Evolutionary conservation across 2,329 filamentous ascomycete genomes (phyloP).

Genomic region (Aspergillus cejpii): DNA sequence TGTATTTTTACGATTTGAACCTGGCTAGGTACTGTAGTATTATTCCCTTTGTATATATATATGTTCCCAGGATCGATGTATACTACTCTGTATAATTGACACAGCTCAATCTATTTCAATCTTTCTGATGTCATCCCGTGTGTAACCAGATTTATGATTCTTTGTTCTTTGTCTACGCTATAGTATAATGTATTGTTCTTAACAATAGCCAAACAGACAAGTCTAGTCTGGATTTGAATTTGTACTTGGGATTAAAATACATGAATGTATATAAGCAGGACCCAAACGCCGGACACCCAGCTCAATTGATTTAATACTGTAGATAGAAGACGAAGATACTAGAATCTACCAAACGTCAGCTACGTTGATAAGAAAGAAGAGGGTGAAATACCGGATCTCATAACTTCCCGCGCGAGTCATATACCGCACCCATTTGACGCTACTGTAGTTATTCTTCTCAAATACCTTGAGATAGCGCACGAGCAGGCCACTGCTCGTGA

Average conservation of each 20-base stretch:
- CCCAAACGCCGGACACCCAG: slow-evolving; percentile 25
- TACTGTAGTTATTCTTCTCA: slow-evolving; percentile 98
- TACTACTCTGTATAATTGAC: too few species aligned
- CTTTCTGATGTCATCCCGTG: not conserved
- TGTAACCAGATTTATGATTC: not conserved
- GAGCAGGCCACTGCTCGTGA: slow-evolving; percentile 85
- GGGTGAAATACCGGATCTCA: slow-evolving; percentile 67
- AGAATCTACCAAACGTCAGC: slow-evolving; percentile 14
- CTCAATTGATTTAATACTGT: slow-evolving; percentile 11
- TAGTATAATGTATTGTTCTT: not conserved
- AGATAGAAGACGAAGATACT: slow-evolving; percentile 5
- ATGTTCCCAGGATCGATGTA: not conserved
- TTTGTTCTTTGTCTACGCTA: not conserved
- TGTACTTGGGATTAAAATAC: not conserved
- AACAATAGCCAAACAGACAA: not conserved
- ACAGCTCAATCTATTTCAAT: too few species aligned
- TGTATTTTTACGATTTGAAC: not conserved
- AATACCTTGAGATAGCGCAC: slow-evolving; percentile 97
- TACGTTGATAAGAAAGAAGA: slow-evolving; percentile 8
- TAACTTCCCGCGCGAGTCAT: slow-evolving; percentile 98
- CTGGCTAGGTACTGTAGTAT: too few species aligned
- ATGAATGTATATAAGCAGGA: too few species aligned
- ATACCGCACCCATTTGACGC: slow-evolving; percentile 98
- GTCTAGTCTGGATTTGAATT: too few species aligned
- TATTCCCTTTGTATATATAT: slow-evolving; percentile 2